Evolutionary conservation across 176 grass and related monocot species (phyloP).

Genomic region (Luzula sylvatica): DNA sequence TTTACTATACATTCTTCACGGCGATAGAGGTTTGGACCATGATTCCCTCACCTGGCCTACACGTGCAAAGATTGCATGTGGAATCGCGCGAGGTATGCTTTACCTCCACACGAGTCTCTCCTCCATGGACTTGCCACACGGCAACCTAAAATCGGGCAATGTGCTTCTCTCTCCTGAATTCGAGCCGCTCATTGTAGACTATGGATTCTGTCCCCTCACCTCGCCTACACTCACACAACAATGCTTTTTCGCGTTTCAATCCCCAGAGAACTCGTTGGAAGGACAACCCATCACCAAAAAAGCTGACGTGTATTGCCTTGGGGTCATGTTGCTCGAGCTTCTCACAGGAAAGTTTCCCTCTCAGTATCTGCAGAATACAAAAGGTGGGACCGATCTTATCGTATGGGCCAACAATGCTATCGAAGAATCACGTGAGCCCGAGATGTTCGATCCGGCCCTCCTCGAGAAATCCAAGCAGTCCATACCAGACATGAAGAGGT

Average conservation of each 20-base stretch:
- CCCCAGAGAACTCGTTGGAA: conserved; percentile 32
- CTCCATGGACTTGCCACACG: conserved; percentile 40
- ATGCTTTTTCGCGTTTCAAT: conserved; percentile 39
- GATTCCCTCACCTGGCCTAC: conserved; percentile 57
- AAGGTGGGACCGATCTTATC: conserved; percentile 85
- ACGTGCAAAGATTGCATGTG: conserved; percentile 46
- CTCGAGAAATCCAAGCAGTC: conserved; percentile 35
- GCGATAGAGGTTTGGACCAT: conserved; percentile 78
- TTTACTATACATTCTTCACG: conserved; percentile 78
- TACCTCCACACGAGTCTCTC: conserved; percentile 49
- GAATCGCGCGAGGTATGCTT: conserved; percentile 38
- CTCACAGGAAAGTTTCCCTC: conserved; percentile 86
- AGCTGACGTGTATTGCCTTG: conserved; percentile 90
- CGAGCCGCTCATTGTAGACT: conserved; percentile 81
- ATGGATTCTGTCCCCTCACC: conserved; percentile 50
- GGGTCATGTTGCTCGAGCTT: conserved; percentile 82
- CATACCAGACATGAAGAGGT: conserved; percentile 62
- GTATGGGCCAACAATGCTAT: conserved; percentile 52
- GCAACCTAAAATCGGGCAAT: conserved; percentile 92
- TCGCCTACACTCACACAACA: conserved; percentile 12
- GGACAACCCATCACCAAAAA: conserved; percentile 24
- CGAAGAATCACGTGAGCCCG: conserved; percentile 42
- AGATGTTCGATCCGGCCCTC: conserved; percentile 63
- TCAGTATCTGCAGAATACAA: conserved; percentile 53
- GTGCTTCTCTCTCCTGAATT: conserved; percentile 69